Evolutionary conservation across 305 asterid species (phyloP), one percentile per base, ranked within the genome.

Genomic region (Stenogyne calaminthoides): DNA sequence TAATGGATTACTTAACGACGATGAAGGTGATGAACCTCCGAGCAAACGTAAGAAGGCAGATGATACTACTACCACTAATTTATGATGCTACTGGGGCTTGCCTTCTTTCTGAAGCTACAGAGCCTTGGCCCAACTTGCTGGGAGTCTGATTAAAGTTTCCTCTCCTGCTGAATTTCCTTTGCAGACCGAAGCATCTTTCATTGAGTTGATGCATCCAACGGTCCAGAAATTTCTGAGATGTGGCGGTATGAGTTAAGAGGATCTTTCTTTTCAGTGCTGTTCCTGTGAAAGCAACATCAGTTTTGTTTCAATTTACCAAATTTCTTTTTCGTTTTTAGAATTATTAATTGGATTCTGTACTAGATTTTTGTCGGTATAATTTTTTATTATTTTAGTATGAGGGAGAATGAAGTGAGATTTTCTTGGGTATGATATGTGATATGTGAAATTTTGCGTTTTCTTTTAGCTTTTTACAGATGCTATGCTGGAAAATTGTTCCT

Each of bases 1-100:
- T 60, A 88, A 86, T 19, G 88, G 78, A 58, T 63, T 86, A 20
- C 71, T 20, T 25, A 80, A 83, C 0, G 82, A 82, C 51, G 80
- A 88, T 59, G 89, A 69, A 7, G 76, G 71, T 2, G 71, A 68
- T 6, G 91, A 89, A 85, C 89, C 92, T 42, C 83, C 85, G 44
- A 84, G 81, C 80, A 95, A 95, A 91, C 99, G 98, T 82, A 90
- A 80, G 88, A 95, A 84, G 96, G 81, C 82, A 0, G 96, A 90
- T 78, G 96, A 85, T 64, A 72, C 77, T 39, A 77, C 84, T 54
- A 75, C 83, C 52, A 69, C 87, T 79, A 83, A 77, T 83, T 84
- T 84, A 73, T 90, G 84, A 82, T 80, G 52, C 42, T 19, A 36
- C 36, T 32, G 36, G 15, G 72, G 15, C 0, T 7, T 34, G 51